Conservation (phyloP, 2,329 filamentous ascomycete species). For the Fusarium secorum region DNA sequence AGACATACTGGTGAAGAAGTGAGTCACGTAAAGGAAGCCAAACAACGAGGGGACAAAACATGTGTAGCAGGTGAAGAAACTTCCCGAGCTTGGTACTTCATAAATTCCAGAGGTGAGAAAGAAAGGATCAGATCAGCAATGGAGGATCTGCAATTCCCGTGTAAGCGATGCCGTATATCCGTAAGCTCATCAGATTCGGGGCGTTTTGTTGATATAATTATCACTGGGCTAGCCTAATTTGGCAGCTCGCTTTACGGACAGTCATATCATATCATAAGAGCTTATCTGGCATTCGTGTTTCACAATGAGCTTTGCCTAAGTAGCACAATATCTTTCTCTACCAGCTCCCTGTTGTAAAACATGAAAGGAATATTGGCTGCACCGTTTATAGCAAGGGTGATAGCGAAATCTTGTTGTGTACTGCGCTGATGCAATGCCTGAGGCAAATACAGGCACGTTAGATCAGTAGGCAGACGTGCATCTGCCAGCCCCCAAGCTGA, state of each 20-base stretch:
- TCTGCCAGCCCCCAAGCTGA: too few species aligned
- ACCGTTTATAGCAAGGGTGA: too few species aligned
- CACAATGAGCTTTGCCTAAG: not conserved
- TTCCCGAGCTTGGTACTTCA: accelerated
- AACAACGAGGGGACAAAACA: accelerated
- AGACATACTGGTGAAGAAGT: not conserved
- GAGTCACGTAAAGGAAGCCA: accelerated
- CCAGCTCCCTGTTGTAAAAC: not conserved
- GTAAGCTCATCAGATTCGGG: not conserved
- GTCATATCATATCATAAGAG: not conserved
- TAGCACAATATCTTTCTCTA: accelerated
- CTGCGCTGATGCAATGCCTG: too few species aligned
- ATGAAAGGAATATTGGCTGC: too few species aligned
- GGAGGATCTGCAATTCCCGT: not conserved
- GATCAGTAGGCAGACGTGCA: too few species aligned
- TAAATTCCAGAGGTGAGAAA: accelerated
- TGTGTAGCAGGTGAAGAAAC: not conserved
- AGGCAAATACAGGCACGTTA: too few species aligned
- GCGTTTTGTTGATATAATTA: not conserved
- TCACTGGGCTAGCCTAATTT: not conserved
- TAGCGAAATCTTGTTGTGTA: too few species aligned
- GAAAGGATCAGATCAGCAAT: not conserved
- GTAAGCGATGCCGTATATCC: not conserved
- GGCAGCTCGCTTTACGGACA: not conserved
- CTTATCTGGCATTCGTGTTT: not conserved